Conservation (phyloP, 305 asterid species). For the Ajuga reptans region DNA sequence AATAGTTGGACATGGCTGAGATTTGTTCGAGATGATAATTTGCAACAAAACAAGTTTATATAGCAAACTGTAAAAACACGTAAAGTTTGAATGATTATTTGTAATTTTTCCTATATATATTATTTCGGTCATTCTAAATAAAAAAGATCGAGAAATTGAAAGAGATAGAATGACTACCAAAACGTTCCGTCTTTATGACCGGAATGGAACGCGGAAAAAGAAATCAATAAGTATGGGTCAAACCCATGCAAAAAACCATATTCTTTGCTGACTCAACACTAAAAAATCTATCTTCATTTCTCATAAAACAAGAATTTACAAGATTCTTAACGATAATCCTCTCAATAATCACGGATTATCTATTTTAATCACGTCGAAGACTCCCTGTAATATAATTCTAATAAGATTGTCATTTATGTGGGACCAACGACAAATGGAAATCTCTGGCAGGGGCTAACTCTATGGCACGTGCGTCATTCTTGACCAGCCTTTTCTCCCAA, state of each 20-base stretch:
- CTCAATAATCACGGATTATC: conserved; percentile 17
- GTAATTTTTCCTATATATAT: too few relatives aligned
- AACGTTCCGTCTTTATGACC: too few relatives aligned
- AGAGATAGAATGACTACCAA: too few relatives aligned
- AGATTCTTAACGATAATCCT: conserved; percentile 26
- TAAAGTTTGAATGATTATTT: too few relatives aligned
- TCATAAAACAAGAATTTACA: background rate
- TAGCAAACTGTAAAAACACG: too few relatives aligned
- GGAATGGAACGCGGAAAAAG: too few relatives aligned
- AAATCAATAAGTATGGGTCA: too few relatives aligned
- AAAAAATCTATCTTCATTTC: conserved; percentile 15
- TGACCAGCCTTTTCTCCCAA: conserved; percentile 21
- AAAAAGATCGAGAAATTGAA: too few relatives aligned
- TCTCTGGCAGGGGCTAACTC: conserved; percentile 20
- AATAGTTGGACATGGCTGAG: too few relatives aligned
- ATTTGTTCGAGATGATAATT: too few relatives aligned
- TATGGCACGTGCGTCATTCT: conserved; percentile 36
- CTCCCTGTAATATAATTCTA: background rate
- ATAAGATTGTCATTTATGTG: background rate
- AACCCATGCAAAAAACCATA: background rate
- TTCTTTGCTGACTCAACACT: background rate
- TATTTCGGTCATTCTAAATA: too few relatives aligned
- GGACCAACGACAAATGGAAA: conserved; percentile 18
- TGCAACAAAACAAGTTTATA: too few relatives aligned
- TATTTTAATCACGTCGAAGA: background rate